Evolutionary conservation across 495 filamentous ascomycete species (phyloP).

Genomic region (Xylaria acuta): DNA sequence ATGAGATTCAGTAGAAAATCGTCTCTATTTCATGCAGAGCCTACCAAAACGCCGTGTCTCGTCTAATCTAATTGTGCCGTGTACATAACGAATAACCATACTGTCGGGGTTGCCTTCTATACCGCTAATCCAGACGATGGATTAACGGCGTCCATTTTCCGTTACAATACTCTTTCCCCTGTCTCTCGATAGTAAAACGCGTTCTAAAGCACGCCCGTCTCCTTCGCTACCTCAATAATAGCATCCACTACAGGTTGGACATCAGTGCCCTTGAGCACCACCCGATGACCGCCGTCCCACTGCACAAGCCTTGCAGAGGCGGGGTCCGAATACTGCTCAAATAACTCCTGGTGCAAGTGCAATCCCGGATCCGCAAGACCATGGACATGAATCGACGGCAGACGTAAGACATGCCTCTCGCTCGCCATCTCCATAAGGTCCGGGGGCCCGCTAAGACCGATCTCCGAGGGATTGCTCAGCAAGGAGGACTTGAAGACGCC

Average conservation of each 20-base stretch:
- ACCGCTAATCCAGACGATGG: too few relatives aligned
- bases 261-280: constrained; percentile 63
- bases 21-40: constrained; percentile 2
- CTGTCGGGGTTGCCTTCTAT: too few relatives aligned
- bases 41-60: background rate
- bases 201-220: constrained; percentile 30
- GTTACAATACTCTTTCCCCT: background rate
- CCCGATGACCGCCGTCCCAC: constrained; percentile 67
- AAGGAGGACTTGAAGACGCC: constrained; percentile 33
- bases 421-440: constrained; percentile 40
- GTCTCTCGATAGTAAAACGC: background rate
- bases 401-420: constrained; percentile 35
- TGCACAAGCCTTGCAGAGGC: constrained; percentile 56
- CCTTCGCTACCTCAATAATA: constrained; percentile 51
- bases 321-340: constrained; percentile 56
- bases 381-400: constrained; percentile 71
- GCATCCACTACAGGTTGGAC: constrained; percentile 55
- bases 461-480: constrained; percentile 31
- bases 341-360: constrained; percentile 56
- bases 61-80: background rate
- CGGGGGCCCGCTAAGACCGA: constrained; percentile 27
- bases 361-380: constrained; percentile 63
- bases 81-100: background rate
- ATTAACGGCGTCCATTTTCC: too few relatives aligned
- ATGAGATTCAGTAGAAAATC: background rate